Percentiles rank a stretch among this genome's conserved stretches.
Evolutionary conservation across 768 basidiomycete genomes (phyloP).

Genomic region (Solioccasus polychromus): DNA sequence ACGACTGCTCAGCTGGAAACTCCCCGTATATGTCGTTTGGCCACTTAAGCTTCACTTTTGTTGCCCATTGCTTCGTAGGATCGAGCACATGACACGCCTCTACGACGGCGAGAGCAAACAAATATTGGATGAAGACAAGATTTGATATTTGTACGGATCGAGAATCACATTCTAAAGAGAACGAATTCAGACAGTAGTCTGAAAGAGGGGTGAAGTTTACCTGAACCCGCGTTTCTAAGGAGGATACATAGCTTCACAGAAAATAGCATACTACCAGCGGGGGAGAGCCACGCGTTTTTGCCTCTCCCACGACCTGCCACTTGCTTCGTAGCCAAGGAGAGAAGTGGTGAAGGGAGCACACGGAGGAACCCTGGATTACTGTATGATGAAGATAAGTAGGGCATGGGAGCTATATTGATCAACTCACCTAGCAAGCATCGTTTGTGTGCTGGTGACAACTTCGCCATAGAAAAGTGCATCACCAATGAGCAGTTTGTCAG

Average conservation of each 20-base stretch:
- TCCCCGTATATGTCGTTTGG: slow-evolving; percentile 93
- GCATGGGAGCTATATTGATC: background rate
- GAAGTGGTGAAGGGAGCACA: slow-evolving; percentile 66
- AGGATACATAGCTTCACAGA: slow-evolving; percentile 26
- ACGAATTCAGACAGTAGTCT: background rate
- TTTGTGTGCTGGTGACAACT: slow-evolving; percentile 91
- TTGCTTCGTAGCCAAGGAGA: slow-evolving; percentile 86
- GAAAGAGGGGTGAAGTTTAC: slow-evolving; percentile 2
- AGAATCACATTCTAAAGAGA: background rate
- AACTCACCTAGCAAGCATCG: slow-evolving; percentile 85
- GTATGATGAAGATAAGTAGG: background rate
- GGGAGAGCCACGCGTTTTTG: slow-evolving; percentile 89
- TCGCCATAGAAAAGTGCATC: slow-evolving; percentile 85
- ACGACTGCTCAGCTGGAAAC: slow-evolving; percentile 37
- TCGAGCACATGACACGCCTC: slow-evolving; percentile 68
- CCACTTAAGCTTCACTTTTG: slow-evolving; percentile 84
- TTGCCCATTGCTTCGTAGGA: slow-evolving; percentile 44
- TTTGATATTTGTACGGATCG: slow-evolving; percentile 39
- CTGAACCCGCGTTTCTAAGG: slow-evolving; percentile 9
- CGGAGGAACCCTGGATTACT: slow-evolving; percentile 78
- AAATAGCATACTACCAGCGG: slow-evolving; percentile 82
- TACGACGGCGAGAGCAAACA: slow-evolving; percentile 85
- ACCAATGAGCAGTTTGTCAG: slow-evolving; percentile 54
- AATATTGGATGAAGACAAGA: slow-evolving; percentile 92
- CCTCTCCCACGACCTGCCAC: slow-evolving; percentile 87